Conservation (phyloP, 139 green algal genomes). For the Chlorella sp. region DNA sequence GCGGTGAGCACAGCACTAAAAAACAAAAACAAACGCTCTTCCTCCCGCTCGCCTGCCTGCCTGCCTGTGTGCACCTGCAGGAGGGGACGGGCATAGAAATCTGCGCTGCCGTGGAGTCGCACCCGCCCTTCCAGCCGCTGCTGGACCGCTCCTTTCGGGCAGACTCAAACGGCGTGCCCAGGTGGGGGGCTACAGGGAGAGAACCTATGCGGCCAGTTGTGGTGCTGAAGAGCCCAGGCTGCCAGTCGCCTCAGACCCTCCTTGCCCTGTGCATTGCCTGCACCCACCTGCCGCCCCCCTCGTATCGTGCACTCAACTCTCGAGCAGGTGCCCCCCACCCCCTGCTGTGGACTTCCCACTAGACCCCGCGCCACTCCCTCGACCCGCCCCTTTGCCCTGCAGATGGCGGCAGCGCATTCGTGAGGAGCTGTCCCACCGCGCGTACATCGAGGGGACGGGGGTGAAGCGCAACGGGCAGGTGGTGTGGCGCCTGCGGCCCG, state of each 20-base stretch:
- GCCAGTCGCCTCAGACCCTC: no score
- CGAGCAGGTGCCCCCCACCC: not conserved
- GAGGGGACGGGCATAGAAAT: not conserved
- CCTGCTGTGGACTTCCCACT: not conserved
- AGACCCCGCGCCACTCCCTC: no score
- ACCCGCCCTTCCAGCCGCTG: conserved; percentile 5
- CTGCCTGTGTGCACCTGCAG: not conserved
- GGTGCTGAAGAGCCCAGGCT: not conserved
- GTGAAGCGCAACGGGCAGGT: not conserved
- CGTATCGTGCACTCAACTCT: not conserved
- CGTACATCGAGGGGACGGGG: conserved; percentile 6
- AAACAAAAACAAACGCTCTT: not conserved
- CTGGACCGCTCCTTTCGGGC: not conserved
- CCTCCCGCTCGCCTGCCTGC: no score
- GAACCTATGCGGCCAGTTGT: not conserved
- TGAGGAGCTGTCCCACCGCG: conserved; percentile 31
- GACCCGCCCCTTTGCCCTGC: no score
- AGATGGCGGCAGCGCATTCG: conserved; percentile 32
- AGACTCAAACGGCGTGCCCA: not conserved
- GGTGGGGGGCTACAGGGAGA: not conserved
- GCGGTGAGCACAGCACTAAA: no score
- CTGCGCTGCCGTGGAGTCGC: not conserved
- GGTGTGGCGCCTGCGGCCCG: conserved; percentile 1
- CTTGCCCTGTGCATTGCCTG: not conserved
- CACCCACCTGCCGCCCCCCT: not conserved